Conservation (phyloP, 805 yeast species). For the Sporopachydermia lactativora region DNA sequence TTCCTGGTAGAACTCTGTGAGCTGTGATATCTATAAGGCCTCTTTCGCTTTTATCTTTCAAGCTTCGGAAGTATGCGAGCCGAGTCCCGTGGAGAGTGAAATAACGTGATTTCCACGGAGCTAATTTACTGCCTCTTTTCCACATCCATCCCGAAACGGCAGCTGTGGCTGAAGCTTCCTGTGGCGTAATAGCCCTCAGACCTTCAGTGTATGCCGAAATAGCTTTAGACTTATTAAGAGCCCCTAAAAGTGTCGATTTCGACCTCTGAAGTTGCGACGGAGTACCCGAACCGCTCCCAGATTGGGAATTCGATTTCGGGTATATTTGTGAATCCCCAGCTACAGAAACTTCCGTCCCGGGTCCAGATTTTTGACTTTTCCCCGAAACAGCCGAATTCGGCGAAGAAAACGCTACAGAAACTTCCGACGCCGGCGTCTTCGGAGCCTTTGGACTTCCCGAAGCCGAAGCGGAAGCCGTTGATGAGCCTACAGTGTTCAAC, state of each 20-base stretch:
- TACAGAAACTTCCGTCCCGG: neutral
- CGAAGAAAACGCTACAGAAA: too few relatives aligned
- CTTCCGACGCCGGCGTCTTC: too few relatives aligned
- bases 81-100: constrained; percentile 89
- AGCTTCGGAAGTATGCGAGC: constrained; percentile 68
- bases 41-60: constrained; percentile 70
- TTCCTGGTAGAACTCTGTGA: constrained; percentile 76
- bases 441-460: too few relatives aligned
- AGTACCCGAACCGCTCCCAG: neutral
- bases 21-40: constrained; percentile 95
- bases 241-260: neutral
- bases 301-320: neutral
- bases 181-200: constrained; percentile 58
- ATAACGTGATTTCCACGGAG: constrained; percentile 16
- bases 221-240: constrained; percentile 22
- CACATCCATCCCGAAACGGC: constrained; percentile 91
- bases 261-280: neutral
- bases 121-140: constrained; percentile 60
- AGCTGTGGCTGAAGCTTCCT: constrained; percentile 63
- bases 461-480: too few relatives aligned
- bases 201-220: constrained; percentile 50
- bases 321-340: neutral
- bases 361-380: too few relatives aligned
- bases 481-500: too few relatives aligned
- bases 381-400: too few relatives aligned